Evolutionary conservation across 2,329 filamentous ascomycete species (phyloP).

Genomic region (Cladosporium sp.): DNA sequence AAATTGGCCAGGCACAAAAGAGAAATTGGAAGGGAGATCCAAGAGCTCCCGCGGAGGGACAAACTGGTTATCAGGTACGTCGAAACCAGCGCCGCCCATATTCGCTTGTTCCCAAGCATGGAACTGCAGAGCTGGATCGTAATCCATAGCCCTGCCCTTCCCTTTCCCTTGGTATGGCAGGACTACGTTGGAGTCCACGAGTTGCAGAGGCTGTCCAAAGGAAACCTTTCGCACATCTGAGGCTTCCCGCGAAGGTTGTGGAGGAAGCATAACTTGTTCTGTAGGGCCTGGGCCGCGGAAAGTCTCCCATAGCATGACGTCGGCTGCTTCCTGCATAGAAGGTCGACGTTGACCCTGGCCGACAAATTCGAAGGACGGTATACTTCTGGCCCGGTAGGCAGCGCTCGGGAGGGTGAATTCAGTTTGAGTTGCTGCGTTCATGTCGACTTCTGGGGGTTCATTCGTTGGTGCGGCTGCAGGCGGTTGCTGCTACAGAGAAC

Average conservation of each 20-base stretch:
- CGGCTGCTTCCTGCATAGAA: conserved; percentile 17
- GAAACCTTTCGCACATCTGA: neutral
- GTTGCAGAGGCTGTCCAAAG: conserved; percentile 7
- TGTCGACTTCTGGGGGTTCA: neutral
- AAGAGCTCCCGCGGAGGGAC: neutral
- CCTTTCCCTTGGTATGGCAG: conserved; percentile 10
- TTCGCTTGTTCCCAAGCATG: neutral
- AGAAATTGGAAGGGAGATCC: neutral
- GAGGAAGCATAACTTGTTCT: conserved; percentile 10
- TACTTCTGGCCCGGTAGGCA: neutral
- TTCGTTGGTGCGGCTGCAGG: neutral
- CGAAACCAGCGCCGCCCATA: neutral
- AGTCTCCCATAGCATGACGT: conserved; percentile 16
- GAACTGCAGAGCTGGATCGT: conserved; percentile 1
- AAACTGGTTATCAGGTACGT: neutral
- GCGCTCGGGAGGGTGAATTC: neutral
- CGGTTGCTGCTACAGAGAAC: neutral
- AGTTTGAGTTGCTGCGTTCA: neutral
- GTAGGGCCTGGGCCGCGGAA: conserved; percentile 12
- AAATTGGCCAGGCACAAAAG: neutral
- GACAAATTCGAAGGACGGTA: neutral
- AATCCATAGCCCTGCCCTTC: conserved; percentile 14
- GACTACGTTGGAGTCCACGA: conserved; percentile 4
- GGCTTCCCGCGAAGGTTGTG: neutral
- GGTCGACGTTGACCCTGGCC: conserved; percentile 1